Base-by-base conservation (phyloP, 768 basidiomycete genomes). In the Panellus pusillus region DNA sequence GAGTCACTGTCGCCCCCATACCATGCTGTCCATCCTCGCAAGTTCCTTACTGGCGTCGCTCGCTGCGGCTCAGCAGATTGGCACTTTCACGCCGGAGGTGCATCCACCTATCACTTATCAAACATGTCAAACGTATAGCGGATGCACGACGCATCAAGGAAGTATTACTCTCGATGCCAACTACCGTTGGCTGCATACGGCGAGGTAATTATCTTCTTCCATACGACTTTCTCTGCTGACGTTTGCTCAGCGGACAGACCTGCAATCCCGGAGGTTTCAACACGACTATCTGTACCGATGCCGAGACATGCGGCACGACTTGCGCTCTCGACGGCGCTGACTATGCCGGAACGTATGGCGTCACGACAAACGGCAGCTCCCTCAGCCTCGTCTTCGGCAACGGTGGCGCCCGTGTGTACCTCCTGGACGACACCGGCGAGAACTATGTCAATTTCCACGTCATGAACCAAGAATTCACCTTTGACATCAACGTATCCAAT, bases 401-500 rank as follows among this genome's bases (percentile, higher is more conserved):
- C 57, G 31, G 74, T 65, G 70, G 61, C 65, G 65, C 45, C 68
- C 69, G 63, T 65, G 72, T 58, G 62, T 74, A 66, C 66, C 57
- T 72, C 66, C 63, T 62, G 64, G 43, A 72, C 63, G 31, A 40
- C 61, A 50, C 55, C 39, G 62, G 55, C 55, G 18, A 40, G 47
- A 70, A 70, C 48, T 59, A 61, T 55, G 54, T 60, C 46, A 44
- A 58, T 44, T 60, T 56, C 58, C 47, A 56, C 52, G 67, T 73
- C 56, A 55, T 66, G 57, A 74, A 74, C 69, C 65, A 72, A 55
- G 74, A 76, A 65, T 75, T 76, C 66, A 70, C 74, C 32, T 76
- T 76, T 65, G 73, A 75, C 61, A 70, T 77, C 61, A 70, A 77
- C 63, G 66, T 76, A 51, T 70, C 73, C 61, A 67, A 73, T 54